phyloP scores from a whole-genome alignment of 1,284 basidiomycete species.

The Mycena sp. region DNA sequence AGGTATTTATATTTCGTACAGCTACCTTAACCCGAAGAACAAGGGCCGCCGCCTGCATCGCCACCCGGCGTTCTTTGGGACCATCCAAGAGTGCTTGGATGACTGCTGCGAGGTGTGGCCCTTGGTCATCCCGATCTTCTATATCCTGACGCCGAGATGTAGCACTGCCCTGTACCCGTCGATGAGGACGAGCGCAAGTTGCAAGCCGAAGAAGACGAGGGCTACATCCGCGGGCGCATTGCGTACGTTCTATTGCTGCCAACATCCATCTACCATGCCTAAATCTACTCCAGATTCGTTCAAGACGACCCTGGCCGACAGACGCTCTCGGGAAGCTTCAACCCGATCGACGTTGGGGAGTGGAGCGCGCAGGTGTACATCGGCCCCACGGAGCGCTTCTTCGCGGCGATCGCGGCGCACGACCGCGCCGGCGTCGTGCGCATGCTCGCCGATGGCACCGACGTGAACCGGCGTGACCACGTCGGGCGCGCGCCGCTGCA shows the following conservation, averaged over 20 bases:
- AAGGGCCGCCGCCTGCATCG: slow-evolving; percentile 65
- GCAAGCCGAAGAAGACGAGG: slow-evolving; percentile 60
- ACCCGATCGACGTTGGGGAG: slow-evolving; percentile 71
- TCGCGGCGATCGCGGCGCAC: slow-evolving; percentile 57
- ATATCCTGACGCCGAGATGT: not conserved
- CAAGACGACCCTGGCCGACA: slow-evolving; percentile 69
- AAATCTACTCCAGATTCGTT: slow-evolving; percentile 34
- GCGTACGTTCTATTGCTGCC: slow-evolving; percentile 44
- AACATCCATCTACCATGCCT: not conserved
- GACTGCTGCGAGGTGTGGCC: slow-evolving; percentile 70
- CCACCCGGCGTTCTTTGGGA: slow-evolving; percentile 71
- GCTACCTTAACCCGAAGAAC: slow-evolving; percentile 71
- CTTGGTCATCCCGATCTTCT: not conserved
- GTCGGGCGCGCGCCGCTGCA: slow-evolving; percentile 67
- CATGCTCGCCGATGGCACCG: slow-evolving; percentile 52
- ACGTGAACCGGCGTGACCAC: slow-evolving; percentile 63
- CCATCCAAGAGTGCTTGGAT: slow-evolving; percentile 61
- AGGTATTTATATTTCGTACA: slow-evolving; percentile 32
- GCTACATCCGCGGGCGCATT: slow-evolving; percentile 62
- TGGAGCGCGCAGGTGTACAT: slow-evolving; percentile 70
- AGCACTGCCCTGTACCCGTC: slow-evolving; percentile 61
- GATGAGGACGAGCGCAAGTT: slow-evolving; percentile 60
- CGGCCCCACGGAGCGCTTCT: slow-evolving; percentile 60
- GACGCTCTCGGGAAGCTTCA: slow-evolving; percentile 68
- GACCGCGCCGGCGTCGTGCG: slow-evolving; percentile 50